These are phyloP conservation scores for Wickerhamiella siamensis DNA, from an alignment of 805 yeast species.

Conservation along the genomic window DNA sequence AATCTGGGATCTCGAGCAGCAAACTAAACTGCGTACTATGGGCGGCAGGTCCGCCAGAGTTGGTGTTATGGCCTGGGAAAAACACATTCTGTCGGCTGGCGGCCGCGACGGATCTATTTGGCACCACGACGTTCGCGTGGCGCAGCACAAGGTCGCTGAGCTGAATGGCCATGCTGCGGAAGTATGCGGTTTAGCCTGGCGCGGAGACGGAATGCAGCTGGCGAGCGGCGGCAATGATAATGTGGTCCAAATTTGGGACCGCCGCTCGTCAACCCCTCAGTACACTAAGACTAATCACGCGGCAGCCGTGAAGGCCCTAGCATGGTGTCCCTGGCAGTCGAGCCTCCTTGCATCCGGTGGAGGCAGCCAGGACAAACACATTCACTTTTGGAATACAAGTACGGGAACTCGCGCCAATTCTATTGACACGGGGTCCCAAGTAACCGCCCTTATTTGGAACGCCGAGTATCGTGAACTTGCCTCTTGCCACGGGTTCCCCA, in stretches of 20 bases:
- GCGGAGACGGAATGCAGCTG: constrained; percentile 67
- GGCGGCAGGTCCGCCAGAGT: constrained; percentile 60
- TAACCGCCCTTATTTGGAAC: constrained; percentile 90
- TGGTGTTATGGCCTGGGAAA: constrained; percentile 74
- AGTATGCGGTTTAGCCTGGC: constrained; percentile 83
- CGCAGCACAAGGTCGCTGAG: constrained; percentile 52
- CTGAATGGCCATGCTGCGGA: constrained; percentile 67
- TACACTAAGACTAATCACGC: constrained; percentile 67
- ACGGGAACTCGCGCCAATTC: constrained; percentile 78
- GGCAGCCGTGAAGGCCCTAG: constrained; percentile 90
- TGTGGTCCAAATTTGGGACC: constrained; percentile 86
- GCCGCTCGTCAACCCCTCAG: constrained; percentile 51
- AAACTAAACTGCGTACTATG: constrained; percentile 65
- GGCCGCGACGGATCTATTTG: constrained; percentile 71
- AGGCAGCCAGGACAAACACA: constrained; percentile 76
- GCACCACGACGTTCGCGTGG: constrained; percentile 80
- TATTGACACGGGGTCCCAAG: constrained; percentile 86
- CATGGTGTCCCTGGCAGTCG: constrained; percentile 84
- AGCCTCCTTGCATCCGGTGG: constrained; percentile 92
- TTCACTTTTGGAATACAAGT: constrained; percentile 90
- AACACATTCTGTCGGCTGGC: constrained; percentile 72
- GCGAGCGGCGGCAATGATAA: constrained; percentile 95
- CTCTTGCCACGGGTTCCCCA: constrained; percentile 89
- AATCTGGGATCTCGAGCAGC: constrained; percentile 83
- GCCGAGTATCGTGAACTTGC: constrained; percentile 48